Evolutionary conservation across 2,329 filamentous ascomycete species (phyloP).

Genomic region (Ascochyta fabae): DNA sequence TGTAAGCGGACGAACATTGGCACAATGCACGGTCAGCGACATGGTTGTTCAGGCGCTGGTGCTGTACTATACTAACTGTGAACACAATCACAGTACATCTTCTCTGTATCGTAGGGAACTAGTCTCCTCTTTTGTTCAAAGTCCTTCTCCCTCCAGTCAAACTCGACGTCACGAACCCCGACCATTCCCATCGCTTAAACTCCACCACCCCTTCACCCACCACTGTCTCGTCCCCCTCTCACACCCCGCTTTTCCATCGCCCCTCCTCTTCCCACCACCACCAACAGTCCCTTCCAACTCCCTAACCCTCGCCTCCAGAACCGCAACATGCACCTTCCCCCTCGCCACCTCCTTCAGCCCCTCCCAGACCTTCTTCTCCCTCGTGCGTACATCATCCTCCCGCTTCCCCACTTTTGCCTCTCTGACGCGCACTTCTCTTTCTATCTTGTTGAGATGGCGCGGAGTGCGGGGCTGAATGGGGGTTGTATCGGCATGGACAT

Average conservation of each 20-base stretch:
- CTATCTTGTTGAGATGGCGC: not conserved
- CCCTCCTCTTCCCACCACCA: not conserved
- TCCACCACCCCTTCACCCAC: not conserved
- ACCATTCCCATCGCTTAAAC: not conserved
- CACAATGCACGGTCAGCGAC: constrained; percentile 35
- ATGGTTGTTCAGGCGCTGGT: constrained; percentile 20
- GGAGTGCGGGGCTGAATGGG: not conserved
- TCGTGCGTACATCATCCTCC: not conserved
- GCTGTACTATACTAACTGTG: constrained; percentile 42
- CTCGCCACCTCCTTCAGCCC: not conserved
- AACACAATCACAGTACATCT: constrained; percentile 23
- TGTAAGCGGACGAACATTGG: constrained; percentile 5
- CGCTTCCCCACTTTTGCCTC: not conserved
- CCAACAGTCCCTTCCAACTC: not conserved
- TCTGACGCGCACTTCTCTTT: not conserved
- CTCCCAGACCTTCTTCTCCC: not conserved
- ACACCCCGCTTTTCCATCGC: not conserved
- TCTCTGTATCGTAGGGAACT: constrained; percentile 43
- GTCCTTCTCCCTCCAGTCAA: too few species aligned
- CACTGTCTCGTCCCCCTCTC: not conserved
- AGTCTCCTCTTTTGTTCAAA: constrained; percentile 42
- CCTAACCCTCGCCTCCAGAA: not conserved
- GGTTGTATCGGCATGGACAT: too few species aligned
- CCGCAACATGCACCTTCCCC: not conserved
- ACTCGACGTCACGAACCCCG: not conserved